Evolutionary conservation across 2,329 filamentous ascomycete species (phyloP).

Genomic region (Penicillium paneum): DNA sequence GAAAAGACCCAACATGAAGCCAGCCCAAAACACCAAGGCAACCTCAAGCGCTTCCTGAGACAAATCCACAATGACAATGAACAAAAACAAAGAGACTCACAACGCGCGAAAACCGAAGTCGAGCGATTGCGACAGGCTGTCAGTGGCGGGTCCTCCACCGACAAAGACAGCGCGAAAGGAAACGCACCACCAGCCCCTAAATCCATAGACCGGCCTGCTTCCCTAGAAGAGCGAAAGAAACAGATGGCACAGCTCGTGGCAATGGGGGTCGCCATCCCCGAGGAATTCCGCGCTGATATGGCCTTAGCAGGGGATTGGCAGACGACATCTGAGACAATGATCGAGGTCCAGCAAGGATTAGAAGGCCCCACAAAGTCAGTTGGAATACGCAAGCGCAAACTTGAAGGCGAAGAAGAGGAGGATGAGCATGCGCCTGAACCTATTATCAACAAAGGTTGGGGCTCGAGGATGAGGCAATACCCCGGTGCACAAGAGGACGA

Average conservation of each 20-base stretch:
- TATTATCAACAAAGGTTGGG: slow-evolving; percentile 44
- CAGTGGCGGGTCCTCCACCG: slow-evolving; percentile 41
- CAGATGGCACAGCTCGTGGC: slow-evolving; percentile 86
- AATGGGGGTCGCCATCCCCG: slow-evolving; percentile 80
- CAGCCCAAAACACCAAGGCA: slow-evolving; percentile 78
- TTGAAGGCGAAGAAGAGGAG: slow-evolving; percentile 43
- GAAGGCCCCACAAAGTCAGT: slow-evolving; percentile 41
- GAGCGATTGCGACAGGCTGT: slow-evolving; percentile 79
- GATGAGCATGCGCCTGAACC: slow-evolving; percentile 31
- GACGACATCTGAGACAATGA: slow-evolving; percentile 53
- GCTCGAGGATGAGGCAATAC: slow-evolving; percentile 41
- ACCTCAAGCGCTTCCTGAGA: slow-evolving; percentile 82
- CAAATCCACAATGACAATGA: slow-evolving; percentile 85
- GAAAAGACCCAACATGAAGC: slow-evolving; percentile 87
- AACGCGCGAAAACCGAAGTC: slow-evolving; percentile 78
- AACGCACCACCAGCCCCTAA: slow-evolving; percentile 34
- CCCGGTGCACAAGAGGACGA: slow-evolving; percentile 39
- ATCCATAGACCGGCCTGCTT: slow-evolving; percentile 41
- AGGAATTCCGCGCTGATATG: slow-evolving; percentile 73
- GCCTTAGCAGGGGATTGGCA: slow-evolving; percentile 90
- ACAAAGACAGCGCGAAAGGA: slow-evolving; percentile 27
- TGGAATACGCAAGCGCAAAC: slow-evolving; percentile 47
- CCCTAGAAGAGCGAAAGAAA: slow-evolving; percentile 67
- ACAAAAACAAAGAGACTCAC: slow-evolving; percentile 73
- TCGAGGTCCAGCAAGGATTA: slow-evolving; percentile 41